These are phyloP conservation scores for Apiospora hydei DNA, from an alignment of 2,329 filamentous ascomycete genomes.

Conservation along the genomic window DNA sequence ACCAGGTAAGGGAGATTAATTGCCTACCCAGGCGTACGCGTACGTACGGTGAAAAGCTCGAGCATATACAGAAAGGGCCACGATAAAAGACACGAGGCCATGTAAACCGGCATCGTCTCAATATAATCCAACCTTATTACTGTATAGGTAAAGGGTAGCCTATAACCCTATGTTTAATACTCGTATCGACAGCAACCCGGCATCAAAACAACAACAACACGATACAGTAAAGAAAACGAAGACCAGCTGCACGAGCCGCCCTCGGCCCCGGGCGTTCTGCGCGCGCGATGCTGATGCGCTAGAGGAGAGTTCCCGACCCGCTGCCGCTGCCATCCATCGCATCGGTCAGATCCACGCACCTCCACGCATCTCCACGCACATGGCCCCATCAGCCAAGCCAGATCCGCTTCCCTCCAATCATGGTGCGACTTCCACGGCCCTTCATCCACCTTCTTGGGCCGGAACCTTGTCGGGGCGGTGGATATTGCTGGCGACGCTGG, in stretches of 20 bases:
- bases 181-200: background rate
- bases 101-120: background rate
- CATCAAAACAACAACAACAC: background rate
- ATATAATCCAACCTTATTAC: background rate
- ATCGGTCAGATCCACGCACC: constrained; percentile 4
- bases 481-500: background rate
- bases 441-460: background rate
- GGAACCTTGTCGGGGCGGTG: background rate
- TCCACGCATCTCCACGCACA: background rate
- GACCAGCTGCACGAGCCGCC: background rate
- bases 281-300: background rate
- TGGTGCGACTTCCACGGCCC: background rate
- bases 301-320: constrained; percentile 13
- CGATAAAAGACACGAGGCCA: background rate
- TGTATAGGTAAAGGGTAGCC: background rate
- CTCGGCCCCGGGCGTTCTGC: background rate
- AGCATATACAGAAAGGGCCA: background rate
- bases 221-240: background rate
- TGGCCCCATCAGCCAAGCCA: constrained; percentile 9
- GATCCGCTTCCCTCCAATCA: constrained; percentile 6
- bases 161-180: background rate
- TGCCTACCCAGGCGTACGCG: too few relatives aligned
- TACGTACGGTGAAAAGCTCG: too few relatives aligned
- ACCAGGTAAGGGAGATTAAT: too few relatives aligned
- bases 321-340: constrained; percentile 16